phyloP scores from a whole-genome alignment of 495 filamentous ascomycete species.

The Umbilicaria muhlenbergii region DNA sequence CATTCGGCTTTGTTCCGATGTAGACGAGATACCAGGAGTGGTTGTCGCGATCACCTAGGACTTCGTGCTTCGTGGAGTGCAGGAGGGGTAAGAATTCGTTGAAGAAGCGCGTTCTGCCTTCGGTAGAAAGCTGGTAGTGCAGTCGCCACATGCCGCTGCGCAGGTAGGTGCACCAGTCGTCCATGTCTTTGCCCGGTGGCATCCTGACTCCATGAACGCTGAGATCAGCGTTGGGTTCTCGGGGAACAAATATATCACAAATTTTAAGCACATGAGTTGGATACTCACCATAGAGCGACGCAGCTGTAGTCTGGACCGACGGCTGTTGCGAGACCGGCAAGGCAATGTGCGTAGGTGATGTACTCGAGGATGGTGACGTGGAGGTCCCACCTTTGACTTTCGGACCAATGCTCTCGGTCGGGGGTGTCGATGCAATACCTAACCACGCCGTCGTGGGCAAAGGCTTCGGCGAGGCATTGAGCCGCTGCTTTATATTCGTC shows the following conservation, averaged over 20 bases:
- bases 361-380: conserved; percentile 61
- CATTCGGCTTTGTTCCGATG: conserved; percentile 51
- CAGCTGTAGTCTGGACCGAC: conserved; percentile 59
- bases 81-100: conserved; percentile 61
- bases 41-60: conserved; percentile 46
- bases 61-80: conserved; percentile 50
- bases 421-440: conserved; percentile 55
- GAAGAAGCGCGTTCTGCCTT: conserved; percentile 59
- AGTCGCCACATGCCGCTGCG: conserved; percentile 59
- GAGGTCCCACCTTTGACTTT: conserved; percentile 54
- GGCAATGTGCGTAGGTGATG: conserved; percentile 52
- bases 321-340: conserved; percentile 54
- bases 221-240: neutral
- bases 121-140: conserved; percentile 39
- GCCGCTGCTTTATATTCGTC: conserved; percentile 52
- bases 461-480: conserved; percentile 54
- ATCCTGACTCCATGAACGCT: conserved; percentile 35
- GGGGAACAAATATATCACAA: neutral
- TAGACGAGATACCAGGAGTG: conserved; percentile 64
- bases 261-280: neutral
- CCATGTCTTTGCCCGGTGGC: conserved; percentile 58
- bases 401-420: conserved; percentile 40
- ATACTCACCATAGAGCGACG: conserved; percentile 61
- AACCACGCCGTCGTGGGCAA: conserved; percentile 56
- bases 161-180: conserved; percentile 52